Conservation (phyloP, 1,284 basidiomycete genomes). For the Trichosporon sp. region DNA sequence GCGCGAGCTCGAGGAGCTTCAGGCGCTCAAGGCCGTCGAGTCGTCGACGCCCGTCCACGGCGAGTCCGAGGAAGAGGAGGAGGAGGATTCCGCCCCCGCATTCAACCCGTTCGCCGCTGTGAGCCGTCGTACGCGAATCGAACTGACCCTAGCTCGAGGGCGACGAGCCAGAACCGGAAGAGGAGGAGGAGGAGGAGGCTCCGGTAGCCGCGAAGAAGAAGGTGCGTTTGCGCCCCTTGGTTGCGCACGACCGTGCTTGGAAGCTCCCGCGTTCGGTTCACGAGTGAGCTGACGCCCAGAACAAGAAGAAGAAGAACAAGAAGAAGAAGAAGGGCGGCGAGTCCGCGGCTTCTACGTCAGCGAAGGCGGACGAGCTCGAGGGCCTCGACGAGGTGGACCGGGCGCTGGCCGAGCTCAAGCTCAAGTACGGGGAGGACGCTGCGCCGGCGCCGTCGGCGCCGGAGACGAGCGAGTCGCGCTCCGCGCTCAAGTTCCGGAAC, state of each 20-base stretch:
- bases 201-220: constrained; percentile 31
- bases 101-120: constrained; percentile 59
- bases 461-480: constrained; percentile 15
- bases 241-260: not conserved
- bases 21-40: constrained; percentile 36
- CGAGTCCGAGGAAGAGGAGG: constrained; percentile 19
- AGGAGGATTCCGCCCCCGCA: constrained; percentile 27
- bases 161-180: constrained; percentile 24
- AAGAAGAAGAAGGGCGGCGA: constrained; percentile 31
- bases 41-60: constrained; percentile 25
- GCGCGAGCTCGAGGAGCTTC: constrained; percentile 69
- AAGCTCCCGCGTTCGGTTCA: not conserved
- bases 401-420: constrained; percentile 72
- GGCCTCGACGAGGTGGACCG: constrained; percentile 73
- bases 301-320: constrained; percentile 50
- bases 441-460: constrained; percentile 4
- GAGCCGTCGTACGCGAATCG: not conserved
- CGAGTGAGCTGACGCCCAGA: constrained; percentile 25
- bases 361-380: constrained; percentile 39
- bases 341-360: constrained; percentile 20
- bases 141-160: constrained; percentile 9
- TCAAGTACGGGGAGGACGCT: constrained; percentile 54
- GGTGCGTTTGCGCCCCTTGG: constrained; percentile 18
- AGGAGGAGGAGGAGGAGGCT: constrained; percentile 28
- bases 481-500: constrained; percentile 43